phyloP scores from a whole-genome alignment of 352 stramenopile genomes.

The Pythium dissimile region DNA sequence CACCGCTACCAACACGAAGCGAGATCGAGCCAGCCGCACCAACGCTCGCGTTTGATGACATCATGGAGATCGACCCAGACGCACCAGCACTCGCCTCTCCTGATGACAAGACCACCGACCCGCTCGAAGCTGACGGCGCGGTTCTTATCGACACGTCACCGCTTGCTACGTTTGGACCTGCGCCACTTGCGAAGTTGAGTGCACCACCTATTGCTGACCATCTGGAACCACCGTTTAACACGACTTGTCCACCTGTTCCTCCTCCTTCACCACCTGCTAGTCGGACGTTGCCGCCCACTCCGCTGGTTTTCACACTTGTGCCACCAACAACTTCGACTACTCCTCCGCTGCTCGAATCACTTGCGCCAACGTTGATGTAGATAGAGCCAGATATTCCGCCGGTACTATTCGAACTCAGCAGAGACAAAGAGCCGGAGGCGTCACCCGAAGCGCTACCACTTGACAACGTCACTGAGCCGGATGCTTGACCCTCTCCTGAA shows the following conservation, averaged over 20 bases:
- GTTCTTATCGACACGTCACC: not conserved
- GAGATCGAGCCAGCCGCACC: conserved; percentile 11
- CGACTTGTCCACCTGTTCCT: not conserved
- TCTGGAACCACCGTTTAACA: not conserved
- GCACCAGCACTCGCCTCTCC: not conserved
- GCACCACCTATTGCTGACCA: not conserved
- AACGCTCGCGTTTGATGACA: conserved; percentile 6
- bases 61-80: conserved; percentile 9
- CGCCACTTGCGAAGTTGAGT: not conserved
- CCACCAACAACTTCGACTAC: conserved; percentile 19
- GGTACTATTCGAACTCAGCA: conserved; percentile 15
- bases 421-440: conserved; percentile 20
- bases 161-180: not conserved
- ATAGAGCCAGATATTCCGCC: conserved; percentile 21
- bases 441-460: conserved; percentile 18
- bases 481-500: conserved; percentile 10
- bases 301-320: not conserved
- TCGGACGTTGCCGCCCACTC: not conserved
- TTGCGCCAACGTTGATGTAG: conserved; percentile 20
- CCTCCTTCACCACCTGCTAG: not conserved
- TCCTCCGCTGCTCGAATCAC: conserved; percentile 17
- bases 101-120: not conserved
- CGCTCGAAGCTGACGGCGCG: too few relatives aligned
- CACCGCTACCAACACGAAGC: conserved; percentile 12
- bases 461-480: conserved; percentile 21